A percentile compares a stretch with the other conserved stretches of the same genome.
Evolutionary conservation across 257 asterid genomes (phyloP).

Genomic region (Misopates orontium): DNA sequence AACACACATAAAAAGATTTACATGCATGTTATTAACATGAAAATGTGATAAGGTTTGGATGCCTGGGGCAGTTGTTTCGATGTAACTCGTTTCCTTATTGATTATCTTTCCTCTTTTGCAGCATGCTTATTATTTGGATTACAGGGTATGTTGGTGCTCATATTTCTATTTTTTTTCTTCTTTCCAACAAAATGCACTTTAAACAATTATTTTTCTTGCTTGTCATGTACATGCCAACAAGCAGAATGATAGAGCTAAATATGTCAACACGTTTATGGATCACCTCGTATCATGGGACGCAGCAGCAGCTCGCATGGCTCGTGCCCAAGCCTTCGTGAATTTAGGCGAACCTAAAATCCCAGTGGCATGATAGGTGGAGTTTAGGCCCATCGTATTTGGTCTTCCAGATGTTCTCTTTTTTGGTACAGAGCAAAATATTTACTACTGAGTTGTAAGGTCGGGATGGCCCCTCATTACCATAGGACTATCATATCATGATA

Average conservation of each 20-base stretch:
- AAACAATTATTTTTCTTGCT: not conserved
- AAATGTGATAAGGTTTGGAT: not conserved
- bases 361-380: conserved; percentile 55
- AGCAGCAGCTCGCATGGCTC: conserved; percentile 85
- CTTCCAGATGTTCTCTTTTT: too few relatives aligned
- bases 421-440: not conserved
- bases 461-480: not conserved
- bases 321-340: conserved; percentile 92
- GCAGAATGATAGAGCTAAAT: conserved; percentile 56
- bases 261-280: conserved; percentile 48
- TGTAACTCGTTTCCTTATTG: not conserved
- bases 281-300: conserved; percentile 85
- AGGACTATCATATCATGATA: not conserved
- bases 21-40: not conserved
- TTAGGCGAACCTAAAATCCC: conserved; percentile 94
- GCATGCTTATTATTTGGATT: conserved; percentile 72
- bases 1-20: not conserved
- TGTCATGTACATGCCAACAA: conserved; percentile 4
- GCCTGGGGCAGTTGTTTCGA: not conserved
- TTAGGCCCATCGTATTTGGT: not conserved
- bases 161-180: conserved; percentile 5
- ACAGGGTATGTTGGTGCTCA: conserved; percentile 40
- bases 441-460: not conserved
- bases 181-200: not conserved
- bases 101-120: conserved; percentile 38